Evolutionary conservation across 768 basidiomycete genomes (phyloP).

Genomic region (Macrolepiota dolichaula): DNA sequence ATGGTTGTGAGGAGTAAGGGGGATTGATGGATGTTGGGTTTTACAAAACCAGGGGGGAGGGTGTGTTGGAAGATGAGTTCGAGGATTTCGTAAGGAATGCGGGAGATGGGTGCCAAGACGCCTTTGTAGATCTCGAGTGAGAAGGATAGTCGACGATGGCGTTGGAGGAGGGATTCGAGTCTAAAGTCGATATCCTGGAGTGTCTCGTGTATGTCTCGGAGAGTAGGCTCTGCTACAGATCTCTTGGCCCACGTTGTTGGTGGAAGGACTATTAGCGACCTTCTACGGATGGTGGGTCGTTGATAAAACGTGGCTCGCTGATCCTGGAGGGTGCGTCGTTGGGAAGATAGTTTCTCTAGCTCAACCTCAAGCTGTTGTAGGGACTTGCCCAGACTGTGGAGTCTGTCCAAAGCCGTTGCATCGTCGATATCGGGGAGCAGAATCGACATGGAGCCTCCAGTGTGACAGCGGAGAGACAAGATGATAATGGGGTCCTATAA

Average conservation of each 20-base stretch:
- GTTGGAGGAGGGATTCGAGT: neutral
- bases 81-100: constrained; percentile 2
- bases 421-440: constrained; percentile 3
- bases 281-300: neutral
- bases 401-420: neutral
- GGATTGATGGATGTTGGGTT: constrained; percentile 1
- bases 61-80: constrained; percentile 1
- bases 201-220: neutral
- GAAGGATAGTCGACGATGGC: neutral
- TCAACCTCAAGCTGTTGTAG: neutral
- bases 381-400: neutral
- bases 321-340: neutral
- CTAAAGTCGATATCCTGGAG: neutral
- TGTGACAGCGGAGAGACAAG: neutral
- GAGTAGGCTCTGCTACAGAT: neutral
- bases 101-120: constrained; percentile 3
- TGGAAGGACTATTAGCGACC: neutral
- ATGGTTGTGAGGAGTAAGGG: constrained; percentile 1
- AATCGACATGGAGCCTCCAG: neutral
- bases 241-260: neutral
- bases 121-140: constrained; percentile 2
- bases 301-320: neutral
- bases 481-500: neutral
- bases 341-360: neutral
- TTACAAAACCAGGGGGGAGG: neutral